These are phyloP conservation scores for Globisporangium rhizosaccharum DNA, from an alignment of 352 stramenopile genomes.

Conservation along the genomic window DNA sequence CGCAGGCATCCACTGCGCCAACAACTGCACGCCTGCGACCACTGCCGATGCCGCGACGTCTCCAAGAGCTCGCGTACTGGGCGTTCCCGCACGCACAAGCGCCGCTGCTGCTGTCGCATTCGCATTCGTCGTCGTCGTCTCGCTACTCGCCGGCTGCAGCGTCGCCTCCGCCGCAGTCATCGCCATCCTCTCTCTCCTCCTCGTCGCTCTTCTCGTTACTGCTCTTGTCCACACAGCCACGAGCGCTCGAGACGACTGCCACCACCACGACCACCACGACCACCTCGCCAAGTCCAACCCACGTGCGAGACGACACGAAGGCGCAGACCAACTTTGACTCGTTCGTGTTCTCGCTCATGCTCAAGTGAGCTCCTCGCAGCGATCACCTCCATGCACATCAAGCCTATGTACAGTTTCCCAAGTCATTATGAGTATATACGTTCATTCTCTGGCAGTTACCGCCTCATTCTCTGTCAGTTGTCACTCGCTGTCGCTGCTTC, in stretches of 20 bases:
- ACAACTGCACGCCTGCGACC: conserved; percentile 15
- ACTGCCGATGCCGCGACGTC: conserved; percentile 34
- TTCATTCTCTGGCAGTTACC: no score
- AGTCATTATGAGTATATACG: neutral
- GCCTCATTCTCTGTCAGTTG: neutral
- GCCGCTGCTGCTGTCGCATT: conserved; percentile 15
- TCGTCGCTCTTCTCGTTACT: neutral
- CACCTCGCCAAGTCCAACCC: neutral
- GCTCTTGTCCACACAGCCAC: neutral
- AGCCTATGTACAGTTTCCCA: no score
- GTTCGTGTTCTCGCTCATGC: conserved; percentile 39
- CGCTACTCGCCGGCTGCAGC: conserved; percentile 1
- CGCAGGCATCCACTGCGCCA: conserved; percentile 37
- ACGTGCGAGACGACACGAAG: conserved; percentile 16
- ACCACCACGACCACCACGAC: neutral
- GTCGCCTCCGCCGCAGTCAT: conserved; percentile 6
- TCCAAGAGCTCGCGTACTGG: conserved; percentile 36
- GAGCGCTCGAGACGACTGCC: neutral
- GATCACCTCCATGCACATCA: neutral
- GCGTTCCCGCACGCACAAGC: conserved; percentile 27
- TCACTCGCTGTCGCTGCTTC: neutral
- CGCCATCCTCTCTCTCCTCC: conserved; percentile 13
- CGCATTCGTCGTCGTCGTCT: no score
- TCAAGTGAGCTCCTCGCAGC: conserved; percentile 21
- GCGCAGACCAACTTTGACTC: conserved; percentile 22